Evolutionary conservation across 805 yeast genomes (phyloP).

Genomic region (Pichia kluyveri): DNA sequence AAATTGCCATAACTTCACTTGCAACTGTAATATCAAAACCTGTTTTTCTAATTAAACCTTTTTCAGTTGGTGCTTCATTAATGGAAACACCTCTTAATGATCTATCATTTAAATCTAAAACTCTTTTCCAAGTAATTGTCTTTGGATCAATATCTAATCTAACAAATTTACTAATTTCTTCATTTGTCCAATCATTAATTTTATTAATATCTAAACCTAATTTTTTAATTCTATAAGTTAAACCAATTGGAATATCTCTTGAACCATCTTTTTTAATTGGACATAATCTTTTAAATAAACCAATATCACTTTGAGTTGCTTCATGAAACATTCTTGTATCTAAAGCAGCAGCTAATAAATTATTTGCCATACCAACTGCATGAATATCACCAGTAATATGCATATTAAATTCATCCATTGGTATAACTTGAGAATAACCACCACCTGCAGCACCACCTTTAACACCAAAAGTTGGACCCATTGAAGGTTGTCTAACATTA

Average conservation of each 20-base stretch:
- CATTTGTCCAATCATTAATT: conserved; percentile 72
- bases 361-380: conserved; percentile 90
- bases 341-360: conserved; percentile 90
- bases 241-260: conserved; percentile 69
- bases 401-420: conserved; percentile 98
- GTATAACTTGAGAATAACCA: conserved; percentile 95
- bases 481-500: conserved; percentile 93
- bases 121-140: conserved; percentile 86
- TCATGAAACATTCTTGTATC: conserved; percentile 98
- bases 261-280: conserved; percentile 72
- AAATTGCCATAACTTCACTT: conserved; percentile 90
- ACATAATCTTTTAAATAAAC: conserved; percentile 76
- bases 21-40: conserved; percentile 98
- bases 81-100: conserved; percentile 80
- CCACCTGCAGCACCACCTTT: conserved; percentile 99
- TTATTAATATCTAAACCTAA: conserved; percentile 75
- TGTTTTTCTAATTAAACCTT: conserved; percentile 73
- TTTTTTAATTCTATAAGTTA: conserved; percentile 66
- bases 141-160: conserved; percentile 84
- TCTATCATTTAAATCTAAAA: conserved; percentile 90
- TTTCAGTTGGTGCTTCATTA: conserved; percentile 91
- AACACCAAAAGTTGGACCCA: conserved; percentile 98
- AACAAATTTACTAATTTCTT: conserved; percentile 67
- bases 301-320: conserved; percentile 65
- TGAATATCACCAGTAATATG: conserved; percentile 97